Evolutionary conservation across 2,329 filamentous ascomycete genomes (phyloP), one percentile per base, ranked within the genome.

Genomic region (Dactylonectria macrodidyma): DNA sequence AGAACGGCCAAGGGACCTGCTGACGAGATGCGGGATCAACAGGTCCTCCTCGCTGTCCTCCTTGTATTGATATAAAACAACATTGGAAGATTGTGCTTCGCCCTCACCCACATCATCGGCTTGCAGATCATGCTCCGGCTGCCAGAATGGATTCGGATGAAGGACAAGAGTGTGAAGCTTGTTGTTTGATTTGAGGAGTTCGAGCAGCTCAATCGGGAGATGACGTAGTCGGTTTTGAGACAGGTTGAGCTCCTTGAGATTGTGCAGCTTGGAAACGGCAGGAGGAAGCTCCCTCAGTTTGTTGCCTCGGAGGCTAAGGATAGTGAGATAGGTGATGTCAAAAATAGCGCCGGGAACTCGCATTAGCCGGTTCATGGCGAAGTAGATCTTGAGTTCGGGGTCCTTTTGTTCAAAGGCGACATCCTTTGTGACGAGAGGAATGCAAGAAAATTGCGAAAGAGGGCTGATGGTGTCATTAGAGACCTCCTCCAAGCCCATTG

Each of bases 261-360:
- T 90, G 5, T 76, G 77, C 7, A 94, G 83, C 36, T 87, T 86
- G 24, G 82, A 83, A 56, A 94, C 89, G 3, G 85, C 83, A 0
- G 89, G 82, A 1, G 92, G 89, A 2, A 94, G 80, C 73, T 91
- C 87, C 0, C 80, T 81, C 14, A 94, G 83, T 26, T 84, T 78
- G 73, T 93, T 93, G 67, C 85, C 87, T 41, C 92, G 88, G 16
- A 94, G 83, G 72, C 88, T 93, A 12, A 94, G 85, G 16, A 90
- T 87, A 0, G 88, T 90, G 34, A 94, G 81, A 72, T 89, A 82
- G 24, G 89, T 81, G 2, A 94, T 80, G 54, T 88, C 84, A 73
- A 92, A 92, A 2, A 94, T 78, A 55, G 88, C 86, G 2, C 84
- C 82, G 0, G 92, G 92, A 2, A 93, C 81, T 14, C 81, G 80